Evolutionary conservation across 106 monocot species (phyloP).

Genomic region (Dioscorea alata): DNA sequence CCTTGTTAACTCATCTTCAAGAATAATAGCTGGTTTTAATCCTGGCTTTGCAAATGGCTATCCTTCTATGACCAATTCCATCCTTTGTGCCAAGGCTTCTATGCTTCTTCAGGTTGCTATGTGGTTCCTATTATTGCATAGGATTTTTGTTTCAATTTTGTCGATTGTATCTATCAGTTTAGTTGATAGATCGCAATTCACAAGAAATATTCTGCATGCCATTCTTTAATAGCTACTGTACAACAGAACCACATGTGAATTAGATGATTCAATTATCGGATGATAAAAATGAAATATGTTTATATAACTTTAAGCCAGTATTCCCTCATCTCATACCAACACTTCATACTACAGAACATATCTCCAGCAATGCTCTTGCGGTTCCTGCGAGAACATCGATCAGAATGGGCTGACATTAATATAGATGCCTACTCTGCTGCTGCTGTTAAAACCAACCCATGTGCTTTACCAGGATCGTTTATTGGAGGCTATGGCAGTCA

Average conservation of each 20-base stretch:
- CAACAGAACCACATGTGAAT: too few species aligned
- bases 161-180: too few species aligned
- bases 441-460: conserved; percentile 30
- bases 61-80: conserved; percentile 18
- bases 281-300: too few species aligned
- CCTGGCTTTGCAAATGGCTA: conserved; percentile 39
- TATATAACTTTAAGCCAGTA: background rate
- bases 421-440: conserved; percentile 59
- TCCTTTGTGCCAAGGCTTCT: conserved; percentile 71
- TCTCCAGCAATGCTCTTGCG: conserved; percentile 51
- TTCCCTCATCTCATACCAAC: background rate
- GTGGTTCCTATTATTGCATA: too few species aligned
- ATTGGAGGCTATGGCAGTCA: conserved; percentile 40
- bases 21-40: conserved; percentile 37
- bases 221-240: too few species aligned
- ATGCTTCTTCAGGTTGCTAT: conserved; percentile 65
- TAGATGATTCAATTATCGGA: too few species aligned
- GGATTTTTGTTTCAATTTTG: too few species aligned
- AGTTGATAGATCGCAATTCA: too few species aligned
- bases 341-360: conserved; percentile 31
- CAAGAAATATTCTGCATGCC: too few species aligned
- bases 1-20: conserved; percentile 52
- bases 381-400: conserved; percentile 64
- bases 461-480: conserved; percentile 30
- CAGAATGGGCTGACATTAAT: conserved; percentile 68